These are phyloP conservation scores for Chlorella variabilis DNA, from an alignment of 163 green algal species.

Conservation along the genomic window DNA sequence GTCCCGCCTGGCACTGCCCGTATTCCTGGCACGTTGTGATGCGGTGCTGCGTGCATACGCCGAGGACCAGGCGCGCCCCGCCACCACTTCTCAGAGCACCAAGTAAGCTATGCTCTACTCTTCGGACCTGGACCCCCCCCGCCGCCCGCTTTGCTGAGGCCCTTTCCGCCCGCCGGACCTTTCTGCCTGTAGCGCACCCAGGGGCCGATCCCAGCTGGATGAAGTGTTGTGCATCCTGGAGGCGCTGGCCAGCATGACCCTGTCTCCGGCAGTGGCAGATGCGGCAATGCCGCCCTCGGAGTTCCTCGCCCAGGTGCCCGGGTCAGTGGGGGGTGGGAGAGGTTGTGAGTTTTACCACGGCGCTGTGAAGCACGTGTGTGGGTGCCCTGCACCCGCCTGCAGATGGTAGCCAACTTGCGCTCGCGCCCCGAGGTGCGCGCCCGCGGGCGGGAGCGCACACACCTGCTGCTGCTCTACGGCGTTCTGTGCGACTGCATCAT, in stretches of 20 bases:
- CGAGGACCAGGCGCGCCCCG: slow-evolving; percentile 15
- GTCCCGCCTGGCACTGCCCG: slow-evolving; percentile 69
- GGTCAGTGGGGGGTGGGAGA: too few species aligned
- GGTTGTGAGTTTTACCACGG: too few species aligned
- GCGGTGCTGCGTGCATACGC: slow-evolving; percentile 64
- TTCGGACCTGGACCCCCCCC: too few species aligned
- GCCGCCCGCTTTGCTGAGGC: too few species aligned
- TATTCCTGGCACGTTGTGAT: slow-evolving; percentile 68
- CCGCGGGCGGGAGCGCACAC: slow-evolving; percentile 56
- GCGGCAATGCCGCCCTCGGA: slow-evolving; percentile 28
- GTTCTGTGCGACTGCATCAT: slow-evolving; percentile 59
- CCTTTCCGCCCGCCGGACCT: too few species aligned
- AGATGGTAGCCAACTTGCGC: slow-evolving; percentile 44
- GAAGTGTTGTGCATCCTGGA: slow-evolving; percentile 74
- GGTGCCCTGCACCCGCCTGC: too few species aligned
- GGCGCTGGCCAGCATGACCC: slow-evolving; percentile 56
- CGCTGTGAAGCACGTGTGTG: too few species aligned
- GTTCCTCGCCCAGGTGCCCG: slow-evolving; percentile 31
- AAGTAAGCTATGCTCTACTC: not conserved
- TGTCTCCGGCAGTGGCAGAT: slow-evolving; percentile 55
- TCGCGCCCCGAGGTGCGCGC: slow-evolving; percentile 16
- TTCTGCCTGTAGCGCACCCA: too few species aligned
- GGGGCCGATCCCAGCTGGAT: slow-evolving; percentile 50
- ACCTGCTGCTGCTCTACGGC: slow-evolving; percentile 73
- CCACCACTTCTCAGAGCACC: not conserved